Evolutionary conservation across 257 asterid species (phyloP).

Genomic region (Solanum paucissectum): DNA sequence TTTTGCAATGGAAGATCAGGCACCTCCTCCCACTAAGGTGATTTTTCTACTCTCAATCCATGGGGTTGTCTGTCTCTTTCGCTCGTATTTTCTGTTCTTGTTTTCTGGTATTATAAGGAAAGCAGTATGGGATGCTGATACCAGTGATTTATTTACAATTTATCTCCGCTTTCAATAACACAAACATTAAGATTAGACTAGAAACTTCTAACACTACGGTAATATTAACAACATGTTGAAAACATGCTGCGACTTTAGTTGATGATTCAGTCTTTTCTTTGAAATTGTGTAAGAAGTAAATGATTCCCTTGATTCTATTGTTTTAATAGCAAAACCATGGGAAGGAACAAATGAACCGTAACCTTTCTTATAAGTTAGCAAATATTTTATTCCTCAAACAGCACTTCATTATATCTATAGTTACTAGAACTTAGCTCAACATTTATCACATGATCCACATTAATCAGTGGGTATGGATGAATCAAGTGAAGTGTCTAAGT

Average conservation of each 20-base stretch:
- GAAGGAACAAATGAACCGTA: background rate
- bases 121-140: background rate
- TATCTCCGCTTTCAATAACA: background rate
- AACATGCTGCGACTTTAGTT: background rate
- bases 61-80: background rate
- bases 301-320: background rate
- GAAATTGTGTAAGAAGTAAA: background rate
- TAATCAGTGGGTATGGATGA: background rate
- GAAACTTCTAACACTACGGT: background rate
- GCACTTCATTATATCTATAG: background rate
- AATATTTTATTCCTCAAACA: background rate
- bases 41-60: conserved; percentile 4
- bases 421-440: background rate
- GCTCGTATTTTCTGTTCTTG: background rate
- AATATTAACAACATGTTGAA: background rate
- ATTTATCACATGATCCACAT: background rate
- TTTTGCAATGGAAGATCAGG: conserved; percentile 55
- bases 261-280: background rate
- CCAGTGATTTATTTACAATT: background rate
- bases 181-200: background rate
- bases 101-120: background rate
- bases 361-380: background rate
- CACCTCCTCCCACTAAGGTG: conserved; percentile 53
- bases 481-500: background rate
- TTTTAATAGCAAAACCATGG: background rate